Evolutionary conservation across 129 eudicot species (phyloP), one percentile per base, ranked within the genome.

Genomic region (Centella asiatica): DNA sequence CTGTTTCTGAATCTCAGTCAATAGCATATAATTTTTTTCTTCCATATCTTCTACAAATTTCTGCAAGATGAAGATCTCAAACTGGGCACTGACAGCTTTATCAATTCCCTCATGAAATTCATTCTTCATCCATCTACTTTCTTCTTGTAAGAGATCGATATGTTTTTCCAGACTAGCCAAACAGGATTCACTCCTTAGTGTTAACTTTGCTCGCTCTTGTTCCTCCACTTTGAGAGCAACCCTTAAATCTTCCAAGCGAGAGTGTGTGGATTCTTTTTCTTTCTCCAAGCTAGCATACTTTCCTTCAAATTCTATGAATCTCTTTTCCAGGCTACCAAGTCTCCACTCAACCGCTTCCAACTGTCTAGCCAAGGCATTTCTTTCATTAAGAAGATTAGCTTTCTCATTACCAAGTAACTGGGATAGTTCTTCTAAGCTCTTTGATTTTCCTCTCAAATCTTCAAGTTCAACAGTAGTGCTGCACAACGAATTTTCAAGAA

Each of bases 21-120:
- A 52, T 31, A 93, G 80, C 27, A 75, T 61, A 60, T 65, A 63
- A 75, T 93, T 87, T 69, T 88, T 85, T 71, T 93, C 95, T 64
- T 93, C 99, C 68, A 93, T 81, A 13, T 93, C 99, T 78, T 93
- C 67, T 2, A 85, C 64, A 61, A 93, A 87, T 65, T 85, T 93
- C 63, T 93, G 95, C 78, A 93, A 76, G 72, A 93, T 75, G 51
- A 78, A 82, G 24, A 87, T 77, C 79, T 93, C 99, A 61, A 85
- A 86, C 79, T 87, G 96, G 22, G 96, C 85, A 59, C 80, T 85
- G 66, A 82, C 88, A 33, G 87, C 83, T 72, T 81, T 87, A 42
- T 93, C 96, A 24, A 88, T 85, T 61, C 88, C 96, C 52, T 93
- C 96, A 22, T 87, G 96, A 57, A 74, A 69, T 55, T 93, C 95